phyloP scores from a whole-genome alignment of 2,329 filamentous ascomycete species.

The Penicillium verrucosum region DNA sequence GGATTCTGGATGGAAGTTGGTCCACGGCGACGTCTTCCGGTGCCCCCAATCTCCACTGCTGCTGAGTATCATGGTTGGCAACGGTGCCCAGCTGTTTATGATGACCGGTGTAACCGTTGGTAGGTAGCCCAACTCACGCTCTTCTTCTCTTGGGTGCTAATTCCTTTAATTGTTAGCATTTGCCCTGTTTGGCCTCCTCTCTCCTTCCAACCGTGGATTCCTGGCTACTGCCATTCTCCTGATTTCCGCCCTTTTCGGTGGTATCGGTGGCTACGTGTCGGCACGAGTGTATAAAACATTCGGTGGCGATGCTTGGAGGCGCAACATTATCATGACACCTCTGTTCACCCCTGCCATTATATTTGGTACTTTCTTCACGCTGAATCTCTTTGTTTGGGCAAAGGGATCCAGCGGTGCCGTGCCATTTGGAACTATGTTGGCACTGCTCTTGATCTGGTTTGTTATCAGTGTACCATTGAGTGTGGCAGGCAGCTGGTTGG shows the following conservation, averaged over 20 bases:
- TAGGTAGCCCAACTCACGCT: conserved; percentile 30
- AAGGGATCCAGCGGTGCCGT: conserved; percentile 90
- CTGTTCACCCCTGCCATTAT: conserved; percentile 80
- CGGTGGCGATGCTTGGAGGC: conserved; percentile 88
- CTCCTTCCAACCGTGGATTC: conserved; percentile 90
- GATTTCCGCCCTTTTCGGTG: conserved; percentile 88
- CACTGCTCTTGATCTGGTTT: conserved; percentile 93
- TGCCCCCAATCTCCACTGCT: conserved; percentile 78
- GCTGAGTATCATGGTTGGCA: conserved; percentile 83
- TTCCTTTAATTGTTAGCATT: conserved; percentile 53
- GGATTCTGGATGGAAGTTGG: conserved; percentile 97
- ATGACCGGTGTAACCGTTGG: conserved; percentile 92
- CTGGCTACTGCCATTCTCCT: conserved; percentile 90
- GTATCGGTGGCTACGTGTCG: conserved; percentile 86
- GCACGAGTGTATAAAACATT: conserved; percentile 92
- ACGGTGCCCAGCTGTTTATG: conserved; percentile 92
- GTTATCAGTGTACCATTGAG: conserved; percentile 91
- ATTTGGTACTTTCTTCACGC: conserved; percentile 83
- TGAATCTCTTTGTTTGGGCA: conserved; percentile 95
- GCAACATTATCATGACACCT: conserved; percentile 86
- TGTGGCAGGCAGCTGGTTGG: conserved; percentile 85
- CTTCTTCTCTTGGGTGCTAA: conserved; percentile 5
- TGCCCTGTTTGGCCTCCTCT: conserved; percentile 89
- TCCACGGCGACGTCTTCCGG: conserved; percentile 96
- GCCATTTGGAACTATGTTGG: conserved; percentile 94